phyloP scores from a whole-genome alignment of 805 yeast species.

The Myxozyma geophila region DNA sequence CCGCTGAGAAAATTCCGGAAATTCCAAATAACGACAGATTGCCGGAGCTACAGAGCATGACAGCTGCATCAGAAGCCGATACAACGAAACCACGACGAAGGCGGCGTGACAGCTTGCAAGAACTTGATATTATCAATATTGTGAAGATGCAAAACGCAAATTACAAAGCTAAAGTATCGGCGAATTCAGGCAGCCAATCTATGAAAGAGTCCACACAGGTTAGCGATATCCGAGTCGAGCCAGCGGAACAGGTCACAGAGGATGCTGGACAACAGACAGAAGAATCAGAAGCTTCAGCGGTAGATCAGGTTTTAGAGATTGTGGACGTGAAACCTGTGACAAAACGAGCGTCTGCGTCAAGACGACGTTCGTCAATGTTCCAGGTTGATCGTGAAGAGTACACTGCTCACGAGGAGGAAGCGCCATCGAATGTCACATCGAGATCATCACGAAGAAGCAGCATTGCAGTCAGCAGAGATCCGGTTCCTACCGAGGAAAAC shows the following conservation, averaged over 20 bases:
- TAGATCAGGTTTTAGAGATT: background rate
- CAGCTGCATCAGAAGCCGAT: background rate
- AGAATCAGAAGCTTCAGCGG: background rate
- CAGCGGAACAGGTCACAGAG: no score
- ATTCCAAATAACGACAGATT: conserved; percentile 9
- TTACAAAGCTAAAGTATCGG: conserved; percentile 22
- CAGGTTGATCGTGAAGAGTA: background rate
- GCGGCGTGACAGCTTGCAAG: conserved; percentile 34
- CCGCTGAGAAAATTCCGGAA: conserved; percentile 24
- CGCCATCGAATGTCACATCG: background rate
- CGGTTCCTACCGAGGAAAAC: background rate
- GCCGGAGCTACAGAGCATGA: background rate
- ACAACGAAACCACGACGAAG: conserved; percentile 24
- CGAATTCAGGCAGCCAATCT: background rate
- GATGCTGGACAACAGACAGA: no score
- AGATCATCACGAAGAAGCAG: conserved; percentile 10
- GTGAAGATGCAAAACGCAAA: conserved; percentile 25
- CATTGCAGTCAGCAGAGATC: conserved; percentile 6
- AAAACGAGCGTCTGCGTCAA: background rate
- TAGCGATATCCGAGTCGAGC: background rate
- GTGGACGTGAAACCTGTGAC: background rate
- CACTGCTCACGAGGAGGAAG: background rate
- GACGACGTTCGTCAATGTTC: conserved; percentile 14
- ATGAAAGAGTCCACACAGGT: background rate
- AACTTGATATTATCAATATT: conserved; percentile 28